These are phyloP conservation scores for Acer campestre DNA, from an alignment of 345 rosid genomes.

Conservation along the genomic window DNA sequence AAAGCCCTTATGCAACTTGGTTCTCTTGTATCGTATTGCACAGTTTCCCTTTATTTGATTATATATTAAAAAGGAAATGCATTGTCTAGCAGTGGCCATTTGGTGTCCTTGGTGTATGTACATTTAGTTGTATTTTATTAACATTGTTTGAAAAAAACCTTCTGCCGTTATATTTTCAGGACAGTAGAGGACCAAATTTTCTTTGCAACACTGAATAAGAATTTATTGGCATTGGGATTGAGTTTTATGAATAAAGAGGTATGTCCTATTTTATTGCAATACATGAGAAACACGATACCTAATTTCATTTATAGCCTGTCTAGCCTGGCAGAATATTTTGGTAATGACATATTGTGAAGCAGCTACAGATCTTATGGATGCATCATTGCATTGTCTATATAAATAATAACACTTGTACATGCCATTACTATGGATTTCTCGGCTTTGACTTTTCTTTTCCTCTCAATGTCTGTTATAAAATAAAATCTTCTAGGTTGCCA, in stretches of 20 bases:
- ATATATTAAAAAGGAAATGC: not conserved
- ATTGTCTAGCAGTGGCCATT: not conserved
- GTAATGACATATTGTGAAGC: not conserved
- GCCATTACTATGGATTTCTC: not conserved
- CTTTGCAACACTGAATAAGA: not conserved
- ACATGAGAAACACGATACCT: not conserved
- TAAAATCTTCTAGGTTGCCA: not conserved
- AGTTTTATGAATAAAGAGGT: conserved; percentile 13
- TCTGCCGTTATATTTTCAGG: conserved; percentile 14
- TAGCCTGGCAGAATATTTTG: not conserved
- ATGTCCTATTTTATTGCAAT: not conserved
- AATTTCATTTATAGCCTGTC: not conserved
- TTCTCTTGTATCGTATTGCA: not conserved
- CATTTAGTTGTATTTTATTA: not conserved
- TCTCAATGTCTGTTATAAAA: not conserved
- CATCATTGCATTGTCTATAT: not conserved
- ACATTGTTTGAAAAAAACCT: not conserved
- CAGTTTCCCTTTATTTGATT: not conserved
- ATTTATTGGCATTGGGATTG: not conserved
- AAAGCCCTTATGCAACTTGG: not conserved
- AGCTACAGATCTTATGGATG: not conserved
- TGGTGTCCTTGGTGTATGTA: not conserved
- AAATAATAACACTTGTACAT: not conserved
- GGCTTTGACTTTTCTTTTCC: not conserved
- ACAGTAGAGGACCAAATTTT: not conserved